These are phyloP conservation scores for Selaginella tamariscina DNA, from an alignment of 75 land plant genomes.

Conservation along the genomic window DNA sequence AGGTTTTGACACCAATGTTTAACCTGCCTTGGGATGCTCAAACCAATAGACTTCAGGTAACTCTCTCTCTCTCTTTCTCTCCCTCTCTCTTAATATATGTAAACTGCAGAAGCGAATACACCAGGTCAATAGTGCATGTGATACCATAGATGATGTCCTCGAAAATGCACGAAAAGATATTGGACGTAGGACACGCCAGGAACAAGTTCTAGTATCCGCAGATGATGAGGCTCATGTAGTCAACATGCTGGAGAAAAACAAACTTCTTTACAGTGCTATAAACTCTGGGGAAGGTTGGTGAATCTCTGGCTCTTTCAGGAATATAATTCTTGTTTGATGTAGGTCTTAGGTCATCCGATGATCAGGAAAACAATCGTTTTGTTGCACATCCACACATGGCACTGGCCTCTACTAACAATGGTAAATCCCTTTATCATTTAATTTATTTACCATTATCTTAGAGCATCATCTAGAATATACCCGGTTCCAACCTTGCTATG, in stretches of 20 bases:
- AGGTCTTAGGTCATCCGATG: not conserved
- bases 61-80: not conserved
- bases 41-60: slow-evolving; percentile 80
- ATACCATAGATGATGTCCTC: slow-evolving; percentile 69
- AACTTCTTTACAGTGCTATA: slow-evolving; percentile 67
- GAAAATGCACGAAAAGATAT: slow-evolving; percentile 64
- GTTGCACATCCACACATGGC: not conserved
- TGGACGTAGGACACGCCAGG: slow-evolving; percentile 67
- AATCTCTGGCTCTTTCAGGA: not conserved
- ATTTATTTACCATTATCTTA: too few relatives aligned
- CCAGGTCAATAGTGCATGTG: slow-evolving; percentile 72
- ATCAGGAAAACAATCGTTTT: not conserved
- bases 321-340: not conserved
- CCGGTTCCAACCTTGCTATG: too few relatives aligned
- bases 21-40: slow-evolving; percentile 57
- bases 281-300: slow-evolving; percentile 78
- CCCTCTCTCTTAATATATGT: not conserved
- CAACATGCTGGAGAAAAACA: slow-evolving; percentile 88
- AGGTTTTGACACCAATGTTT: slow-evolving; percentile 56
- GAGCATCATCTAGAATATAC: too few relatives aligned
- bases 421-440: too few relatives aligned
- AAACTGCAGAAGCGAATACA: slow-evolving; percentile 65
- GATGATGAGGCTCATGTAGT: slow-evolving; percentile 72
- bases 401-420: slow-evolving; percentile 3
- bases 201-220: slow-evolving; percentile 46